Evolutionary conservation across 2,329 filamentous ascomycete genomes (phyloP).

Genomic region (Emergomyces pasteurianus): DNA sequence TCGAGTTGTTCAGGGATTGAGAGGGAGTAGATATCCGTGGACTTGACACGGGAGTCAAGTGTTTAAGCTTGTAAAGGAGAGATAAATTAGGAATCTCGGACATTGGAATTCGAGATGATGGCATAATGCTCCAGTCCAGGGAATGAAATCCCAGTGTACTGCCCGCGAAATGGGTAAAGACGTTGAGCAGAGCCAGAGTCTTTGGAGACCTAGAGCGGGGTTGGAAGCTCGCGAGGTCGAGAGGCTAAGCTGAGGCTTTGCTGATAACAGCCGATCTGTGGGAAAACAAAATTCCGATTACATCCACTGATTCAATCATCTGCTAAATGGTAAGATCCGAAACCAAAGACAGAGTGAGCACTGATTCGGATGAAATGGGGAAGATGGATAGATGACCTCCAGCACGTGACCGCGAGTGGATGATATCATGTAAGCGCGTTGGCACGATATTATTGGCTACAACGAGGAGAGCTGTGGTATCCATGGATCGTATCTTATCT

Average conservation of each 20-base stretch:
- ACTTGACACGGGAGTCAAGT: conserved; percentile 29
- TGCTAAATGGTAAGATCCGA: neutral
- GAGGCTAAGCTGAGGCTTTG: neutral
- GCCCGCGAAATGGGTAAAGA: neutral
- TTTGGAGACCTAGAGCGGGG: neutral
- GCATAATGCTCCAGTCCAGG: neutral
- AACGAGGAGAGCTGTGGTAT: no score
- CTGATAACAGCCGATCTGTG: neutral
- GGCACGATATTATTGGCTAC: neutral
- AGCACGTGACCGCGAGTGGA: neutral
- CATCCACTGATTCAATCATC: neutral
- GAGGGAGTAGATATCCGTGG: conserved; percentile 29
- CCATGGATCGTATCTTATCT: neutral
- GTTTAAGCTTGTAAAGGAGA: conserved; percentile 51
- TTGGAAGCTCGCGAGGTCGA: neutral
- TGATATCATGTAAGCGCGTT: neutral
- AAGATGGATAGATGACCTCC: neutral
- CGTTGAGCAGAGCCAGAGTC: neutral
- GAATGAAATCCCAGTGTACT: neutral
- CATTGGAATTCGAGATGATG: conserved; percentile 7
- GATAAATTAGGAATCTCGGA: conserved; percentile 33
- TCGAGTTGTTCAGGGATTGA: conserved; percentile 54
- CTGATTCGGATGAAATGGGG: neutral
- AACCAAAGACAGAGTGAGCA: neutral
- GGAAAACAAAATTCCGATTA: neutral